Percentiles rank a stretch among this genome's conserved stretches.
Evolutionary conservation across 331 rosid genomes (phyloP).

Genomic region (Saraca asoca): DNA sequence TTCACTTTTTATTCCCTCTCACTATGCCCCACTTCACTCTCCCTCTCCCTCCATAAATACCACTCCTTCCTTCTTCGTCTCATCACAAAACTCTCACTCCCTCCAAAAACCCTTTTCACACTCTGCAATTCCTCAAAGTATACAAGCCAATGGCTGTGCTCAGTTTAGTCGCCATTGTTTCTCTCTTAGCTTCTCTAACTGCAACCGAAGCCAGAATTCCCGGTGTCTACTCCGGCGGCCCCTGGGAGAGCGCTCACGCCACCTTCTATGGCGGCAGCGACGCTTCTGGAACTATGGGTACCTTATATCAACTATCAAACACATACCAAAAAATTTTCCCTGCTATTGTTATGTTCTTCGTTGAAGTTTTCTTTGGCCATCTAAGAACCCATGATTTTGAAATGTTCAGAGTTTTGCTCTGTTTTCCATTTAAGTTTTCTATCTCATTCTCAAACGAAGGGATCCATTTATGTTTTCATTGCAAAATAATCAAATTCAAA

Average conservation of each 20-base stretch:
- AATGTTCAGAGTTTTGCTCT: no score
- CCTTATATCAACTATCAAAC: not conserved
- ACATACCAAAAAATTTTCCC: not conserved
- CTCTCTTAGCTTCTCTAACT: constrained; percentile 31
- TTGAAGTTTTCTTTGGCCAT: not conserved
- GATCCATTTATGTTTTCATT: no score
- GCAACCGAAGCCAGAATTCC: constrained; percentile 50
- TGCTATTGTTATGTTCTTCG: not conserved
- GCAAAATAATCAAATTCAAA: no score
- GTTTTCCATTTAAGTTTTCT: no score
- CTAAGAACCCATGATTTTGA: no score
- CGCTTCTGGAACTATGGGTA: constrained; percentile 95
- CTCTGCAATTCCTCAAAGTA: not conserved
- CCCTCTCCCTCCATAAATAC: constrained; percentile 58
- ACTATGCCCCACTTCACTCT: constrained; percentile 16
- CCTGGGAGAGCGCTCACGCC: constrained; percentile 82
- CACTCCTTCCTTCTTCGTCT: constrained; percentile 30
- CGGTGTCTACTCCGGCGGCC: constrained; percentile 53
- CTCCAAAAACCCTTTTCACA: not conserved
- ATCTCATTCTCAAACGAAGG: no score
- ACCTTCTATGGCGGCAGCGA: constrained; percentile 88
- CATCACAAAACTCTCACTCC: constrained; percentile 27
- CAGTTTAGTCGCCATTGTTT: constrained; percentile 32
- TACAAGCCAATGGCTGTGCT: constrained; percentile 35
- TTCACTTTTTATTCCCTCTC: constrained; percentile 26